Conservation (phyloP, 2,329 filamentous ascomycete species). For the Fusarium bulbicola region DNA sequence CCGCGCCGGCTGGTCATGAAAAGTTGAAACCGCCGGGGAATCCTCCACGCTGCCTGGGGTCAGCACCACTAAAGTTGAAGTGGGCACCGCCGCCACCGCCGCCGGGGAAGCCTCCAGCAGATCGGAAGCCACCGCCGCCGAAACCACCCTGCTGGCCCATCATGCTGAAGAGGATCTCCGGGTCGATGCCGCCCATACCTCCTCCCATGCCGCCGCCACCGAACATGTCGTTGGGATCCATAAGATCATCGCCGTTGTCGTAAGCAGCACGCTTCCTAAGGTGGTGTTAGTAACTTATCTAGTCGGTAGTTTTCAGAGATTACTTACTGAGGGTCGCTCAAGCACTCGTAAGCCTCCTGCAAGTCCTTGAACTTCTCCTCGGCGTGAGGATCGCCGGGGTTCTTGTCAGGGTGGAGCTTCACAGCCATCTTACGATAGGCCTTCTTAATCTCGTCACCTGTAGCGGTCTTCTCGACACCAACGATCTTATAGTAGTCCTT, state of each 20-base stretch:
- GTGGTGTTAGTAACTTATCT: constrained; percentile 47
- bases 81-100: constrained; percentile 63
- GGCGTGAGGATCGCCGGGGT: constrained; percentile 83
- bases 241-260: constrained; percentile 90
- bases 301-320: not conserved
- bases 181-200: constrained; percentile 76
- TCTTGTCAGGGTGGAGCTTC: constrained; percentile 96
- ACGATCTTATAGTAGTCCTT: constrained; percentile 99
- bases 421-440: constrained; percentile 96
- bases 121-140: constrained; percentile 63
- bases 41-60: constrained; percentile 50
- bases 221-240: constrained; percentile 90
- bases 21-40: constrained; percentile 53
- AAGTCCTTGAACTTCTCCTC: constrained; percentile 97
- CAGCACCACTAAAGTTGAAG: constrained; percentile 63
- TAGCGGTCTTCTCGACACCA: constrained; percentile 84
- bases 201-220: constrained; percentile 71
- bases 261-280: constrained; percentile 85
- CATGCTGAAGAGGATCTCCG: constrained; percentile 84
- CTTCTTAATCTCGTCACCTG: constrained; percentile 89
- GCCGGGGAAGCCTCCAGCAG: constrained; percentile 59
- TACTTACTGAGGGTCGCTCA: constrained; percentile 91
- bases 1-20: constrained; percentile 59
- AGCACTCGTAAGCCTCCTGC: constrained; percentile 93
- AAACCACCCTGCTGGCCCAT: constrained; percentile 74